phyloP scores from a whole-genome alignment of 1,139 yeast species.

The Candida sp. region DNA sequence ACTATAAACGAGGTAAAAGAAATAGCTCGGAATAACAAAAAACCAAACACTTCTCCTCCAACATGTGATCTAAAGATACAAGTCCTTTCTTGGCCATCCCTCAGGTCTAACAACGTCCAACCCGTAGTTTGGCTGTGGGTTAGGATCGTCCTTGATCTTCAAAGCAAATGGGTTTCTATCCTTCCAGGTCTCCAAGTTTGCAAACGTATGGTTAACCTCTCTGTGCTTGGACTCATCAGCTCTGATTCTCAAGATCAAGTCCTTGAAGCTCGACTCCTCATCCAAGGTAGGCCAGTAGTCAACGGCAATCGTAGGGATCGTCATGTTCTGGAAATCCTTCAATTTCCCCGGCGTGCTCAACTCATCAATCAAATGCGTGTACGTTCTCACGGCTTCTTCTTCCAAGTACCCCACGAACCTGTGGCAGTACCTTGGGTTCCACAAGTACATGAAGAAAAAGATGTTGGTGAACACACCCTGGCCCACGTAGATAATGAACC shows the following conservation, averaged over 20 bases:
- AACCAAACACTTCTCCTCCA: not conserved
- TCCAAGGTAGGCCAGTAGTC: constrained; percentile 64
- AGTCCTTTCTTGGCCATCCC: constrained; percentile 73
- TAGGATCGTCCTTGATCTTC: constrained; percentile 33
- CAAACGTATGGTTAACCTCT: constrained; percentile 79
- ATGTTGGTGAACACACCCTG: constrained; percentile 76
- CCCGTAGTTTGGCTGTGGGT: constrained; percentile 61
- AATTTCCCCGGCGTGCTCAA: constrained; percentile 56
- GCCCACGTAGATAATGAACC: constrained; percentile 59
- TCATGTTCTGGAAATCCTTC: constrained; percentile 47
- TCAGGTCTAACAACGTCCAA: constrained; percentile 48
- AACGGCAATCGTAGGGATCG: constrained; percentile 62
- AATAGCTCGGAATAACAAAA: not conserved
- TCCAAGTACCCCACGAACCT: constrained; percentile 81
- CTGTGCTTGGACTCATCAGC: constrained; percentile 79
- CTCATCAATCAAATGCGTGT: constrained; percentile 60
- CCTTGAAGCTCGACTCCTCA: constrained; percentile 57
- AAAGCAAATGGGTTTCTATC: constrained; percentile 78
- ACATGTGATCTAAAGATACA: constrained; percentile 14
- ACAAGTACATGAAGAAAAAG: constrained; percentile 64
- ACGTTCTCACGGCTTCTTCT: constrained; percentile 80
- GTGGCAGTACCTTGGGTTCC: constrained; percentile 70
- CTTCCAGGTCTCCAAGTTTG: constrained; percentile 54
- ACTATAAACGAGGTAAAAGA: not conserved
- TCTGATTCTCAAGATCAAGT: constrained; percentile 59